A percentile compares a stretch with the other conserved stretches of the same genome.
phyloP scores from a whole-genome alignment of 75 land plant species.

The Pinus taeda region DNA sequence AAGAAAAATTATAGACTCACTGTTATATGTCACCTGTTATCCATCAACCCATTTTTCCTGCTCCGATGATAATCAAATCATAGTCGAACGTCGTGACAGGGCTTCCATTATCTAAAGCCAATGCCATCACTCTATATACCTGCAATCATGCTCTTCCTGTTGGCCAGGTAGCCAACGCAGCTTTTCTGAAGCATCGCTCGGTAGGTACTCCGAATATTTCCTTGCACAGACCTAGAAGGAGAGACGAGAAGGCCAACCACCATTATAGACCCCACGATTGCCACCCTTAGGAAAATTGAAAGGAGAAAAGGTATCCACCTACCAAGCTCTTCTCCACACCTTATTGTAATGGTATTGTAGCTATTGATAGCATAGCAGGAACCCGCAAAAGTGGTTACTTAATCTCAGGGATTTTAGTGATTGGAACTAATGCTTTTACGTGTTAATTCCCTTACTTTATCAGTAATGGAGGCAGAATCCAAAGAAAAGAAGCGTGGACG shows the following conservation, averaged over 20 bases:
- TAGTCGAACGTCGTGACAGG: slow-evolving; percentile 56
- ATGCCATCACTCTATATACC: slow-evolving; percentile 1
- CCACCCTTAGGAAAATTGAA: neutral
- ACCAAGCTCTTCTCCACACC: no score
- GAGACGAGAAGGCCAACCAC: slow-evolving; percentile 14
- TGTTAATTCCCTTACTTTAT: no score
- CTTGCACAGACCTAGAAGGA: slow-evolving; percentile 57
- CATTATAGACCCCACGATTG: neutral
- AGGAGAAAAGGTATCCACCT: neutral
- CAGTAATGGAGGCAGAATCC: no score
- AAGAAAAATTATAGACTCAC: no score
- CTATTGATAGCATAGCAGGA: no score
- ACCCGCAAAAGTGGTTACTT: no score
- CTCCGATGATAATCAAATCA: slow-evolving; percentile 95
- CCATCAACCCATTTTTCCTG: slow-evolving; percentile 25
- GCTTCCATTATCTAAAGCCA: slow-evolving; percentile 38
- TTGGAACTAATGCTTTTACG: no score
- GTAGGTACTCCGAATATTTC: slow-evolving; percentile 25
- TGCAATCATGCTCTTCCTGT: slow-evolving; percentile 1
- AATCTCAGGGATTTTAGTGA: no score
- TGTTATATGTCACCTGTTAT: no score
- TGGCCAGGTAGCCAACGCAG: neutral
- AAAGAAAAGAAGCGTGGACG: no score
- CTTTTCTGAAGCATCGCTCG: neutral
- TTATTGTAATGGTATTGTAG: no score